Base-by-base conservation (phyloP, 768 basidiomycete species). In the Asterophora lycoperdoides region DNA sequence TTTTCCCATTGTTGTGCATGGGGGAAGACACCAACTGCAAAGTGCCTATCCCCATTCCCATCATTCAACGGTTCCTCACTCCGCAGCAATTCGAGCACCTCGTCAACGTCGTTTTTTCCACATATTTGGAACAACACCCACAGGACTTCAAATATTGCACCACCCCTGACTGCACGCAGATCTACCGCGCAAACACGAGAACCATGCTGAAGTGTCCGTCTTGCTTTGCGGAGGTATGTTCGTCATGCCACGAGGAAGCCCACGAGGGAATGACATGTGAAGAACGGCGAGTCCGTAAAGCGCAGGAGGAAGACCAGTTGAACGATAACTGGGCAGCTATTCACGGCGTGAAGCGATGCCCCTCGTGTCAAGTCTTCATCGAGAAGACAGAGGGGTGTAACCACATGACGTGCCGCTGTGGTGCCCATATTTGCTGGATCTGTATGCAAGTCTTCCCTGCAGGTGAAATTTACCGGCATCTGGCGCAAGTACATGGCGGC, bases 91-190 rank as follows among this genome's bases (percentile, higher is more conserved):
- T 84, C 56, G 68, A 74, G 20, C 65, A 68, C 0, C 66, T 89
- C 41, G 59, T 79, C n/a, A 73, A 80, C 20, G 73, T 77, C 0
- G 76, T 79, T 0, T 85, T 85, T 56, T 65, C 67, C 39, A 61
- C 68, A 0, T 74, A 87, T 58, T 64, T 86, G 35, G 77, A 80
- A 35, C 61, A 73, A 29, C 77, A 79, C 42, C 72, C 80, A 0
- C 66, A 71, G 32, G 78, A 80, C 37, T 80, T 80, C 60, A 75
- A 76, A 46, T 81, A 82, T 52, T 89, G 88, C 64, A 81, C 79
- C 1, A 87, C 84, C 0, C 80, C 88, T 0, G 85, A 86, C 58
- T 89, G 87, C 60, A 70, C 68, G 5, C 81, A 85, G 54, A 75
- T 87, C 3, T 89, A 89, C 64, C 67, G 73, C 41, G 60, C 60